These are phyloP conservation scores for Baorangia bicolor DNA, from an alignment of 768 basidiomycete species.

Conservation along the genomic window DNA sequence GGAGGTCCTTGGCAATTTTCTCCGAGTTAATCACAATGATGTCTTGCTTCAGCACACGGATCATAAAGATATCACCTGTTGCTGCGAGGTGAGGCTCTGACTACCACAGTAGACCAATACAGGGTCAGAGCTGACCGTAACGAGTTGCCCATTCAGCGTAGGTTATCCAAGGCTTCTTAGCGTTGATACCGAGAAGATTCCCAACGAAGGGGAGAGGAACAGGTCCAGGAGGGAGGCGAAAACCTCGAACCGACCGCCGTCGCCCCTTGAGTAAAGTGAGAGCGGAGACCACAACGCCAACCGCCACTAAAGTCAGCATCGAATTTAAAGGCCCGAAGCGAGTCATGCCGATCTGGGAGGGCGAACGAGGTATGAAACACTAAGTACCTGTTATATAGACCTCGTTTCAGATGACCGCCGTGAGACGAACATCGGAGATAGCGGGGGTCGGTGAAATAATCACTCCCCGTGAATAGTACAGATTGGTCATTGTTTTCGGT, in stretches of 20 bases:
- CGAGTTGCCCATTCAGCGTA: constrained; percentile 18
- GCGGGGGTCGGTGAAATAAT: background rate
- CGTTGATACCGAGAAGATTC: constrained; percentile 15
- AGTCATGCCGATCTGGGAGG: background rate
- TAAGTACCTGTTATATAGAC: background rate
- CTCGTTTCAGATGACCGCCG: too few relatives aligned
- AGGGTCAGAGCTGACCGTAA: constrained; percentile 11
- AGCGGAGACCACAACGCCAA: background rate
- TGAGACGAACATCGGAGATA: background rate
- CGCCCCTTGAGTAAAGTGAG: background rate
- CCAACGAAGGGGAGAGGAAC: constrained; percentile 17
- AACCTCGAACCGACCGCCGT: background rate
- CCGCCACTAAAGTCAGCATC: background rate
- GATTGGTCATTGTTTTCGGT: too few relatives aligned
- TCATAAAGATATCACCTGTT: constrained; percentile 20
- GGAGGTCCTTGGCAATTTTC: constrained; percentile 27
- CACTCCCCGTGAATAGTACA: background rate
- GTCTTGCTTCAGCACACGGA: constrained; percentile 22
- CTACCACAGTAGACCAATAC: background rate
- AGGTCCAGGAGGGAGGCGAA: constrained; percentile 18
- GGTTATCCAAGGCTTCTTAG: constrained; percentile 19
- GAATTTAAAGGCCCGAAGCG: background rate
- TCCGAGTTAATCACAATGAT: constrained; percentile 27
- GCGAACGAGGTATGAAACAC: background rate
- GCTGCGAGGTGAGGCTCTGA: background rate